Base-by-base conservation (phyloP, 2,329 filamentous ascomycete species). In the Phaeophleospora eucalypticola region DNA sequence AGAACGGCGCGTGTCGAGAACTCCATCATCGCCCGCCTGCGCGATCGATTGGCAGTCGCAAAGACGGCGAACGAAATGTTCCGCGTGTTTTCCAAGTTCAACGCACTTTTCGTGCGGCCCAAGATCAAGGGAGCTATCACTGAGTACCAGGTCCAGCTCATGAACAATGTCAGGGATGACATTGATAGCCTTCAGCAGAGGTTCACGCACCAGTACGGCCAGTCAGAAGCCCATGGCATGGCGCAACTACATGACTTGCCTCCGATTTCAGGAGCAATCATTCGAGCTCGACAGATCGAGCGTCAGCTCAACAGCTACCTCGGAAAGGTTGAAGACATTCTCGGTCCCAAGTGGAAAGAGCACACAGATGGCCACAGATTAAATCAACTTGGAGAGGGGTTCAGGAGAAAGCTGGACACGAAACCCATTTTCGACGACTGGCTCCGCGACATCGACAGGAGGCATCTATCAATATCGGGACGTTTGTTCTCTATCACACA, bases 41-140 rank as follows among this genome's bases (percentile, higher is more conserved):
- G 93, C 61, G 93, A 98, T 69, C 86, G 93, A 48, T 78, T 98
- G 46, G 93, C 90, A 12, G 95, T 89, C 4, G 91, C 93, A 10
- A 96, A 95, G 76, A 95, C 89, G 52, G 93, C 93, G 34, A 97
- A 95, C 65, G 94, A 98, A 70, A 99, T 98, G 93, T 99, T 99
- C 68, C 87, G 94, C 45, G 93, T 99, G 52, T 98, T 98, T 68
- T 97, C 93, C 43, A 97, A 97, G 66, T 99, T 99, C 79, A 99
- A 99, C 65, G 93, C 93, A 2, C 83, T 99, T 21, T 95, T 99
- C 59, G 91, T 99, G 46, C 83, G 93, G 49, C 93, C 93, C n/a
- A 98, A 98, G 77, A 97, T 99, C 71, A 85, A 93, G 56, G 90
- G 94, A 57, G 94, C 93, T 45, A 98, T 98, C 62, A 87, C 89